Base-by-base conservation (phyloP, 2,329 filamentous ascomycete species). In the Boeremia exigua region DNA sequence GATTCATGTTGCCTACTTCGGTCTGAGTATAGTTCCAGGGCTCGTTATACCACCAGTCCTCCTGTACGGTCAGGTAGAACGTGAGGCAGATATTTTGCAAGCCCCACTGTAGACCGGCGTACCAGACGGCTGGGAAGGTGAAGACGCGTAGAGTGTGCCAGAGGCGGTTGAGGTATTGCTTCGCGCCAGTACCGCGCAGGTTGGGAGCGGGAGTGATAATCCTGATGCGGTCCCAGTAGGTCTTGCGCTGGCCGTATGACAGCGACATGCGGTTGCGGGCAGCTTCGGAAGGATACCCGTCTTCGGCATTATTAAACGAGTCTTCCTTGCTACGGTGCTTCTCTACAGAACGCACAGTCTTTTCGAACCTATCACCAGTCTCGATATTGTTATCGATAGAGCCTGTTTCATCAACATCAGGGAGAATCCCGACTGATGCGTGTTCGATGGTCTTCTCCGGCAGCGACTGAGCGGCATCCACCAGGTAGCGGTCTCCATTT, bases 41-140 rank as follows among this genome's bases (percentile, higher is more conserved):
- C 9, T 75, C 70, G 0, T 73, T 78, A 25, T 79, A 81, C 80
- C 82, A 86, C 60, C 80, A 80, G 58, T 84, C 82, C 61, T 86
- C 81, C 63, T 85, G 79, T 1, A 86, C 78, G 0, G 84, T 86
- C 29, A 85, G 74, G 59, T 86, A 85, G 66, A 86, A 86, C 1
- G 81, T 82, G 19, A 86, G 72, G 71, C 84, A 85, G n/a, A 84
- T 82, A 60, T 85, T 84, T 67, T 86, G 84, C 28, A 82, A 77
- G 4, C 84, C 84, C 84, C 84, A 86, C 63, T 86, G 83, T 23
- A 86, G 68, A 8, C 84, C 83, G 2, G 82, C 82, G 58, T 81
- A 86, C 59, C 83, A 78, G 9, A 86, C 82, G 1, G 83, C 83
- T 0, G 84, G 84, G 56, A 86, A 85, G 1, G 78, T 77, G 65